phyloP scores from a whole-genome alignment of 345 rosid species.

The Linum tenue region DNA sequence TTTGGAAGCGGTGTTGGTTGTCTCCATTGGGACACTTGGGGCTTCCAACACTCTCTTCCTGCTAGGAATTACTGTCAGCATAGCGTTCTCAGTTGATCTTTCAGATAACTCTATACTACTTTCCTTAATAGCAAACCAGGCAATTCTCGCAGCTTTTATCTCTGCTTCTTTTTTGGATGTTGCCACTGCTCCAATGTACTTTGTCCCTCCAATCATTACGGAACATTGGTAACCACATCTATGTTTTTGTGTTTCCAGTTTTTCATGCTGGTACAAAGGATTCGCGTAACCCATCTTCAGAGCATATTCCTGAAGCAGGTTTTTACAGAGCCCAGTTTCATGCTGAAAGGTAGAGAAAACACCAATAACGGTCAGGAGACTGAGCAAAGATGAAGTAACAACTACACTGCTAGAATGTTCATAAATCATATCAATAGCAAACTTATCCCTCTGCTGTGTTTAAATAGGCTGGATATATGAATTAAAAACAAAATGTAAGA shows the following conservation, averaged over 20 bases:
- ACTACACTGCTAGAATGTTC: not conserved
- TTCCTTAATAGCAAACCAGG: conserved; percentile 59
- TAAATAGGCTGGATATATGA: not conserved
- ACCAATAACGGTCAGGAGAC: not conserved
- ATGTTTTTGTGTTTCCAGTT: conserved; percentile 36
- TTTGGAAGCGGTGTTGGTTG: conserved; percentile 24
- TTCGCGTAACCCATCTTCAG: conserved; percentile 90
- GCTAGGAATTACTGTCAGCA: conserved; percentile 63
- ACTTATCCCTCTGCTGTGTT: not conserved
- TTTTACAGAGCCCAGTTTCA: conserved; percentile 81
- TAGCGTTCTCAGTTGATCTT: conserved; percentile 24
- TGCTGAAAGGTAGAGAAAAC: conserved; percentile 36
- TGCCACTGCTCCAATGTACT: conserved; percentile 67
- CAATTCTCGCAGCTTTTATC: conserved; percentile 89
- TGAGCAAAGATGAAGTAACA: not conserved
- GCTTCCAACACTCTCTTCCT: conserved; percentile 50
- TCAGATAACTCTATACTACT: conserved; percentile 29
- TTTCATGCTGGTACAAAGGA: conserved; percentile 53
- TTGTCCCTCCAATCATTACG: conserved; percentile 77
- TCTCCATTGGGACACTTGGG: conserved; percentile 9
- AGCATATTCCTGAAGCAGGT: conserved; percentile 86
- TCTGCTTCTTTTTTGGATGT: conserved; percentile 75
- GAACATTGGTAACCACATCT: conserved; percentile 39
- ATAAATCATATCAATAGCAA: no score
- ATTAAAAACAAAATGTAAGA: not conserved